Evolutionary conservation across 1,139 yeast genomes (phyloP).

Genomic region (Hyphopichia khmerensis): DNA sequence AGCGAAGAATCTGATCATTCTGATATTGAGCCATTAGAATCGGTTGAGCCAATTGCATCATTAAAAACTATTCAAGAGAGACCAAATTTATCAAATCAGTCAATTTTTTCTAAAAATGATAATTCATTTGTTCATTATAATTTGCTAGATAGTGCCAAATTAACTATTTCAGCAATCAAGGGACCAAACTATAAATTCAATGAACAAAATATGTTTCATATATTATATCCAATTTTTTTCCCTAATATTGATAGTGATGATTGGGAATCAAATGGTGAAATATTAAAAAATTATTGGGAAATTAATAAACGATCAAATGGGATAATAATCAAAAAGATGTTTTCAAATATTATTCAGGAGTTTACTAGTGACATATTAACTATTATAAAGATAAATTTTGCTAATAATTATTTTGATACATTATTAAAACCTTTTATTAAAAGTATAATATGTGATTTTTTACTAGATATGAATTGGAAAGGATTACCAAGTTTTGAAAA

Average conservation of each 20-base stretch:
- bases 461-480: slow-evolving; percentile 23
- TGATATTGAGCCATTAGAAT: not conserved
- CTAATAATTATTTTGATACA: slow-evolving; percentile 28
- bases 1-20: not conserved
- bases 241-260: slow-evolving; percentile 47
- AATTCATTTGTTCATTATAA: slow-evolving; percentile 37
- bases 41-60: not conserved
- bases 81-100: not conserved
- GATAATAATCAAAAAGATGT: not conserved
- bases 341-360: slow-evolving; percentile 2
- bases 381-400: slow-evolving; percentile 21
- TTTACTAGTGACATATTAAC: slow-evolving; percentile 21
- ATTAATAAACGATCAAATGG: no score
- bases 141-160: slow-evolving; percentile 36
- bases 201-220: slow-evolving; percentile 47
- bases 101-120: slow-evolving; percentile 20
- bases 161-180: slow-evolving; percentile 43
- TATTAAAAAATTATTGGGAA: slow-evolving; percentile 18
- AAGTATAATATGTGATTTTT: slow-evolving; percentile 30
- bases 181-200: slow-evolving; percentile 37
- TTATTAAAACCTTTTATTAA: slow-evolving; percentile 31
- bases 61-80: not conserved
- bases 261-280: slow-evolving; percentile 31
- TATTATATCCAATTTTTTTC: slow-evolving; percentile 47
- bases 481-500: slow-evolving; percentile 6